Conservation (phyloP, 306 rosid genomes). For the Leucaena leucocephala region DNA sequence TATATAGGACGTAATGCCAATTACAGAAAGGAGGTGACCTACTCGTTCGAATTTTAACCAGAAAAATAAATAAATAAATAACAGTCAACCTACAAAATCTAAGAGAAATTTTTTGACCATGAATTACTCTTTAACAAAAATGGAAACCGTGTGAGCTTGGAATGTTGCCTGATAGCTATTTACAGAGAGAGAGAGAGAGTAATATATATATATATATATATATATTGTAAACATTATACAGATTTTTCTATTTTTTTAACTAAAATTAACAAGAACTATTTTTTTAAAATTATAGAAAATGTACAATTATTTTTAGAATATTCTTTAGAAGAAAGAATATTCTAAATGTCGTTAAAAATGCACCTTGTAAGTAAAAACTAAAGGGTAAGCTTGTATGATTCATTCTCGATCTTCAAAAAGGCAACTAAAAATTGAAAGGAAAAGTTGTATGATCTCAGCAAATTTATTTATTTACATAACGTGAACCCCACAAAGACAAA, state of each 20-base stretch:
- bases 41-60: not conserved
- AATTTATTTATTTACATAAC: no score
- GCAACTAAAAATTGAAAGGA: not conserved
- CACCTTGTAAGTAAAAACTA: not conserved
- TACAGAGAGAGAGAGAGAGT: not conserved
- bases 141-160: not conserved
- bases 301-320: not conserved
- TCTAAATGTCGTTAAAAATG: not conserved
- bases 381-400: not conserved
- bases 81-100: not conserved
- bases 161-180: not conserved
- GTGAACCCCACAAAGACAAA: not conserved
- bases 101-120: not conserved
- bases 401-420: not conserved
- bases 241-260: not conserved
- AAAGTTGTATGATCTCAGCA: not conserved
- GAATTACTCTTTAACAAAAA: not conserved
- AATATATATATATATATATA: no score
- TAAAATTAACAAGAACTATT: not conserved
- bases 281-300: not conserved
- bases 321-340: not conserved
- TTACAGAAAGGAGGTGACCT: not conserved
- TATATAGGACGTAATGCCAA: not conserved
- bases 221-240: not conserved
- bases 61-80: not conserved